Percentiles rank a stretch among this genome's conserved stretches.
Evolutionary conservation across 148 eudicot species (phyloP).

Genomic region (Fagopyrum esculentum): DNA sequence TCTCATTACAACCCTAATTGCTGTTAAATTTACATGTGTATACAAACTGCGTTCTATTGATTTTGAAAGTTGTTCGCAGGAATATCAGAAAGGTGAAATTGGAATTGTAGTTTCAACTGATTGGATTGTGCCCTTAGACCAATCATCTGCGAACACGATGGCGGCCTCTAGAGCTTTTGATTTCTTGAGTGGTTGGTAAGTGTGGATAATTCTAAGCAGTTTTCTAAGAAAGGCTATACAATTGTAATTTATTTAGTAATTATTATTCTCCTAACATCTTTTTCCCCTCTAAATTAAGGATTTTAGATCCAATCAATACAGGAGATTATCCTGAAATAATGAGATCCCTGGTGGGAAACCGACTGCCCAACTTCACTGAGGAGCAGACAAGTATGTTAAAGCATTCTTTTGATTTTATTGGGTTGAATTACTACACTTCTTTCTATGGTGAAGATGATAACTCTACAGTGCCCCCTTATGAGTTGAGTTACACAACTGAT

Average conservation of each 20-base stretch:
- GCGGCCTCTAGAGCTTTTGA: background rate
- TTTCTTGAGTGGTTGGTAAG: slow-evolving; percentile 12
- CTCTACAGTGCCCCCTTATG: background rate
- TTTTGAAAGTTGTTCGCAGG: background rate
- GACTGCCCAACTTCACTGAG: slow-evolving; percentile 17
- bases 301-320: slow-evolving; percentile 10
- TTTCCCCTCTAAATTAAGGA: background rate
- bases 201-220: background rate
- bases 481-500: background rate
- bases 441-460: background rate
- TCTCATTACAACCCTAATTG: too few relatives aligned
- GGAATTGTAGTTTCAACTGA: background rate
- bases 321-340: slow-evolving; percentile 21
- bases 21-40: too few relatives aligned
- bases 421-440: slow-evolving; percentile 18
- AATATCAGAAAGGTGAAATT: slow-evolving; percentile 7
- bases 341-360: slow-evolving; percentile 14
- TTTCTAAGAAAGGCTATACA: background rate
- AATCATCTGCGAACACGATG: background rate
- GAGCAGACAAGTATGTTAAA: slow-evolving; percentile 11
- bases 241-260: too few relatives aligned
- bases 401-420: slow-evolving; percentile 15
- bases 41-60: too few relatives aligned
- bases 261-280: background rate
- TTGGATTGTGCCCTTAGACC: background rate